These are phyloP conservation scores for Trametes gibbosa DNA, from an alignment of 768 basidiomycete species.

Conservation along the genomic window DNA sequence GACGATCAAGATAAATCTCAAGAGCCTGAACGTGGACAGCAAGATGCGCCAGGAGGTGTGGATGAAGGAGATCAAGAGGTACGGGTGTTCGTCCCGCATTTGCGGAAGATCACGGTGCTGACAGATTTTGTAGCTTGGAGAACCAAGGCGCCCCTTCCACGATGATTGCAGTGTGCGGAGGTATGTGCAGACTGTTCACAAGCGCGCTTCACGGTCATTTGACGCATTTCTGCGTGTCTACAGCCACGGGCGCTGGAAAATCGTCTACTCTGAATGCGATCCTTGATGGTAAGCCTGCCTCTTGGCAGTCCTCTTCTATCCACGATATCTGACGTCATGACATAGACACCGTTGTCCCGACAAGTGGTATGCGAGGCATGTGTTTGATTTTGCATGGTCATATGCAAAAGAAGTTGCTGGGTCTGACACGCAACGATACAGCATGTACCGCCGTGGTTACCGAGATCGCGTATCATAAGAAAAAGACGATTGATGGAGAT, in stretches of 20 bases:
- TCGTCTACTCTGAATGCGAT: slow-evolving; percentile 61
- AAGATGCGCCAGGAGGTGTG: slow-evolving; percentile 59
- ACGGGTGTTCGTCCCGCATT: slow-evolving; percentile 9
- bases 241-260: slow-evolving; percentile 62
- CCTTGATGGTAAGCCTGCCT: slow-evolving; percentile 44
- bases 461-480: slow-evolving; percentile 54
- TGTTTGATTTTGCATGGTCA: background rate
- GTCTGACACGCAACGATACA: slow-evolving; percentile 23
- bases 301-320: background rate
- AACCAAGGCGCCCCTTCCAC: slow-evolving; percentile 52
- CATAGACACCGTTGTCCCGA: slow-evolving; percentile 60
- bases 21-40: slow-evolving; percentile 48
- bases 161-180: slow-evolving; percentile 64
- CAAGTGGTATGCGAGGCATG: slow-evolving; percentile 61
- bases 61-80: slow-evolving; percentile 53
- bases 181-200: slow-evolving; percentile 30
- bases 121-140: slow-evolving; percentile 37
- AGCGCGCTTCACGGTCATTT: background rate
- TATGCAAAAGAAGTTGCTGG: background rate
- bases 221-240: background rate
- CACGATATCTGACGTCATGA: background rate
- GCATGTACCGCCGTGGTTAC: slow-evolving; percentile 69
- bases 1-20: slow-evolving; percentile 41
- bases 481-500: slow-evolving; percentile 55
- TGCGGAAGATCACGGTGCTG: background rate